phyloP scores from a whole-genome alignment of 1,284 basidiomycete species.

The Sporisorium reilianum region DNA sequence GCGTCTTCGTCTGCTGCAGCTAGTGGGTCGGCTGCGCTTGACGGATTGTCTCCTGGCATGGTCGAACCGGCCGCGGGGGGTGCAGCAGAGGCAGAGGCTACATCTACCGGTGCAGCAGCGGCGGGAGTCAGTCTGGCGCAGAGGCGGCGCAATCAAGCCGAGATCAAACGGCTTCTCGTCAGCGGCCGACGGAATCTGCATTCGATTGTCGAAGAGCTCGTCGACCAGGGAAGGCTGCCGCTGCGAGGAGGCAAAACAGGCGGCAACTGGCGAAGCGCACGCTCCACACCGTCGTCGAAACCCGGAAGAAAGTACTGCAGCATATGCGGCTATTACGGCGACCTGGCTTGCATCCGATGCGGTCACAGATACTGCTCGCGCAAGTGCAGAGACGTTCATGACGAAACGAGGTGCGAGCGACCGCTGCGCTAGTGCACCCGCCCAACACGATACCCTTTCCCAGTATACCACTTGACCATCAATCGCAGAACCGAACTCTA shows the following conservation, averaged over 20 bases:
- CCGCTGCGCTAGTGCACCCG: conserved; percentile 23
- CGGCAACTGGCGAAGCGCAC: conserved; percentile 31
- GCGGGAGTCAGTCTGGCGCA: conserved; percentile 29
- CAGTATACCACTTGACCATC: not conserved
- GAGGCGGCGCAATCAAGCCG: conserved; percentile 32
- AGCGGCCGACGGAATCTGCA: conserved; percentile 30
- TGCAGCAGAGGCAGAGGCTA: conserved; percentile 1
- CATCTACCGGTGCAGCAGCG: not conserved
- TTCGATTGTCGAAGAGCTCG: conserved; percentile 33
- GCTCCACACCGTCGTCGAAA: conserved; percentile 16
- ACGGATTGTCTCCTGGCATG: not conserved
- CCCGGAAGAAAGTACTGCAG: conserved; percentile 36
- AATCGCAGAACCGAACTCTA: not conserved
- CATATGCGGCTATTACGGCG: conserved; percentile 48
- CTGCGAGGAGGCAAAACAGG: conserved; percentile 14
- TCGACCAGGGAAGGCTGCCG: conserved; percentile 39
- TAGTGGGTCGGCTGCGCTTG: conserved; percentile 1
- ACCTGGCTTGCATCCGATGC: conserved; percentile 39
- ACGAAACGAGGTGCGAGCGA: conserved; percentile 44
- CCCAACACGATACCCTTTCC: not conserved
- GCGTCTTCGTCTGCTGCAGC: conserved; percentile 7
- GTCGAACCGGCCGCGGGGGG: not conserved
- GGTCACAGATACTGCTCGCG: conserved; percentile 37
- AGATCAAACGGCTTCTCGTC: conserved; percentile 36
- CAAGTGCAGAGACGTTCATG: conserved; percentile 37